These are phyloP conservation scores for Xenoacremonium recifei DNA, from an alignment of 2,329 filamentous ascomycete species.

Conservation along the genomic window DNA sequence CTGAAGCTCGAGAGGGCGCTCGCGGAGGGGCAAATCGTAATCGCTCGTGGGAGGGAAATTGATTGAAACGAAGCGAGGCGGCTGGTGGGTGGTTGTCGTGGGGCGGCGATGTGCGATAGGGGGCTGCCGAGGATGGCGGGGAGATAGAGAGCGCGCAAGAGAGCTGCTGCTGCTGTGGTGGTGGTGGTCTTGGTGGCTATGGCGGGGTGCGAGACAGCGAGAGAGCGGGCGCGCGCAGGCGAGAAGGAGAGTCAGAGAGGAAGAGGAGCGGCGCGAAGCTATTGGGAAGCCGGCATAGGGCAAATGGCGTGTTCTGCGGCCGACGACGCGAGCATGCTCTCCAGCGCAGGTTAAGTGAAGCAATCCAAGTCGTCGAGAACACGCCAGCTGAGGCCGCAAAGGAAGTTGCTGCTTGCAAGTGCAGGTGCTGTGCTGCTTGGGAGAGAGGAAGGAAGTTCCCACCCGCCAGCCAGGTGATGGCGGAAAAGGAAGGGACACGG, in stretches of 20 bases:
- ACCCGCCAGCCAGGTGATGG: conserved; percentile 11
- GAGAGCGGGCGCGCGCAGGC: conserved; percentile 18
- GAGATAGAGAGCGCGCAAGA: conserved; percentile 17
- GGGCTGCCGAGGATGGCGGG: conserved; percentile 20
- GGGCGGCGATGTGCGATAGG: conserved; percentile 21
- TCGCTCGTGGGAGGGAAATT: conserved; percentile 9
- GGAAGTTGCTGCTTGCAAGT: neutral
- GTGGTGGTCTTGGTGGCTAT: conserved; percentile 17
- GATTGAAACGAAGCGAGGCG: conserved; percentile 9
- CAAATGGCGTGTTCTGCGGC: conserved; percentile 23
- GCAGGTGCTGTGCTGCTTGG: conserved; percentile 21
- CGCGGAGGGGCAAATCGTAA: neutral
- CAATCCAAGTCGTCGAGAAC: conserved; percentile 28
- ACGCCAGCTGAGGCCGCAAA: conserved; percentile 23
- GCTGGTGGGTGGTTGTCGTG: conserved; percentile 21
- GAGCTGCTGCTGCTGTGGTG: conserved; percentile 6
- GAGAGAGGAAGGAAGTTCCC: conserved; percentile 23
- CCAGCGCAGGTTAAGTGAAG: conserved; percentile 23
- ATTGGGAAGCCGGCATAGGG: conserved; percentile 2
- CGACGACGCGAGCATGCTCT: conserved; percentile 29
- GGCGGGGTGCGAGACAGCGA: conserved; percentile 20
- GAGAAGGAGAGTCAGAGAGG: conserved; percentile 7
- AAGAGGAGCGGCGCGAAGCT: conserved; percentile 16
- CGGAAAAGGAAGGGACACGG: conserved; percentile 18
- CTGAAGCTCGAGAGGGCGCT: neutral